Evolutionary conservation across 2,329 filamentous ascomycete genomes (phyloP).

Genomic region (Penicillium sp.): DNA sequence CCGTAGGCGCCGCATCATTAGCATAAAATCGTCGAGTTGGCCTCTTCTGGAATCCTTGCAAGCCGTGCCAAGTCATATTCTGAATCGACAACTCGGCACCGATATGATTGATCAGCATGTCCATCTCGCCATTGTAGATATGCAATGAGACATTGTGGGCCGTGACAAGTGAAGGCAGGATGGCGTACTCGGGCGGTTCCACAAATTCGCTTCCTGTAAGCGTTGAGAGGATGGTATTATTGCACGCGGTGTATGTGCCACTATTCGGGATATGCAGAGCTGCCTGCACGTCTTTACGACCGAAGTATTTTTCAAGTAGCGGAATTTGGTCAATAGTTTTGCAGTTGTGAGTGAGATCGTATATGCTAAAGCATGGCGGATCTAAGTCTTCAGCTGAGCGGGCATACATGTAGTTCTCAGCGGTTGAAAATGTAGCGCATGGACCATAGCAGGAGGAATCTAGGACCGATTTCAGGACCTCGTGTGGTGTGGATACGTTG

Average conservation of each 20-base stretch:
- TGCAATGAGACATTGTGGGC: constrained; percentile 35
- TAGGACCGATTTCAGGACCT: constrained; percentile 30
- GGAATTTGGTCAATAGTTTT: constrained; percentile 23
- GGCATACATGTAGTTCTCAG: constrained; percentile 30
- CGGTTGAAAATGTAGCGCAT: constrained; percentile 39
- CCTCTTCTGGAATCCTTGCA: constrained; percentile 36
- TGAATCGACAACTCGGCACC: constrained; percentile 39
- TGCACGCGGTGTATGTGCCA: constrained; percentile 31
- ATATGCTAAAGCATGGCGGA: constrained; percentile 33
- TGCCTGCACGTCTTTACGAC: constrained; percentile 34
- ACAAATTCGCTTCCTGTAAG: constrained; percentile 20
- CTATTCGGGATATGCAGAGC: constrained; percentile 30
- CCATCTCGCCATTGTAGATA: constrained; percentile 39
- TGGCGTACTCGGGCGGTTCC: constrained; percentile 31
- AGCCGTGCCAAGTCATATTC: constrained; percentile 44
- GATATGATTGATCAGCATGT: constrained; percentile 41
- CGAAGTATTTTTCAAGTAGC: constrained; percentile 33
- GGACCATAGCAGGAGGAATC: constrained; percentile 37
- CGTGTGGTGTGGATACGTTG: constrained; percentile 24
- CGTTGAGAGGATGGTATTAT: constrained; percentile 30
- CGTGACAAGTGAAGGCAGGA: constrained; percentile 35
- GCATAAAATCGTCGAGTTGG: constrained; percentile 27
- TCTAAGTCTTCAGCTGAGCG: constrained; percentile 10
- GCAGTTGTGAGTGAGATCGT: constrained; percentile 38
- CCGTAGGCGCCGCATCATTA: constrained; percentile 24